Evolutionary conservation across 2,329 filamentous ascomycete species (phyloP).

Genomic region (Pochonia chlamydosporia): DNA sequence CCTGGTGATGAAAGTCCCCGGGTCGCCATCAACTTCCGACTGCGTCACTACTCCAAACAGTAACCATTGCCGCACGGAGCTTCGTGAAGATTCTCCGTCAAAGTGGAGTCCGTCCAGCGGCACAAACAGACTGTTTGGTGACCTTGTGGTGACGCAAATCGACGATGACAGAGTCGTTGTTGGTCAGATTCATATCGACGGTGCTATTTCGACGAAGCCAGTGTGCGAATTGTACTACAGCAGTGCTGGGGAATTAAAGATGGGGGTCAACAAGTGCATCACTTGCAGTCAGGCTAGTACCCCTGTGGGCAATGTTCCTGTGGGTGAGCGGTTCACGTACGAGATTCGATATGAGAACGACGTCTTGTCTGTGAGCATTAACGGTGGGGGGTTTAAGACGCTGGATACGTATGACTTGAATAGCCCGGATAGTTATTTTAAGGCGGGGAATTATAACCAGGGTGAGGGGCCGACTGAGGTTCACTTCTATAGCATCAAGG

Average conservation of each 20-base stretch:
- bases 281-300: too few species aligned
- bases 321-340: slow-evolving; percentile 29
- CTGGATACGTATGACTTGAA: slow-evolving; percentile 22
- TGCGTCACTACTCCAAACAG: slow-evolving; percentile 34
- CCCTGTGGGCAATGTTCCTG: too few species aligned
- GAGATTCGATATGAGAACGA: slow-evolving; percentile 29
- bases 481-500: slow-evolving; percentile 12
- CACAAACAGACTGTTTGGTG: slow-evolving; percentile 26
- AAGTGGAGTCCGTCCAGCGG: slow-evolving; percentile 23
- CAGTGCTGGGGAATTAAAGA: slow-evolving; percentile 25
- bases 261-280: slow-evolving; percentile 29
- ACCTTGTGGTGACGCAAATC: neutral
- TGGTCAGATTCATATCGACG: slow-evolving; percentile 32
- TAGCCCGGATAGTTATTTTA: slow-evolving; percentile 28
- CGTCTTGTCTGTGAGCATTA: slow-evolving; percentile 24
- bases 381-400: slow-evolving; percentile 16
- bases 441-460: slow-evolving; percentile 32
- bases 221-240: slow-evolving; percentile 20
- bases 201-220: slow-evolving; percentile 28
- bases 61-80: slow-evolving; percentile 32
- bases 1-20: slow-evolving; percentile 33
- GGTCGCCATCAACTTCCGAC: slow-evolving; percentile 20
- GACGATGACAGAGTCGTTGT: neutral
- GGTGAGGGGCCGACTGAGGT: slow-evolving; percentile 19
- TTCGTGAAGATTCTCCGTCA: slow-evolving; percentile 25